A percentile compares a stretch with the other conserved stretches of the same genome.
Evolutionary conservation across 2,329 filamentous ascomycete genomes (phyloP).

Genomic region (Cercospora sp.): DNA sequence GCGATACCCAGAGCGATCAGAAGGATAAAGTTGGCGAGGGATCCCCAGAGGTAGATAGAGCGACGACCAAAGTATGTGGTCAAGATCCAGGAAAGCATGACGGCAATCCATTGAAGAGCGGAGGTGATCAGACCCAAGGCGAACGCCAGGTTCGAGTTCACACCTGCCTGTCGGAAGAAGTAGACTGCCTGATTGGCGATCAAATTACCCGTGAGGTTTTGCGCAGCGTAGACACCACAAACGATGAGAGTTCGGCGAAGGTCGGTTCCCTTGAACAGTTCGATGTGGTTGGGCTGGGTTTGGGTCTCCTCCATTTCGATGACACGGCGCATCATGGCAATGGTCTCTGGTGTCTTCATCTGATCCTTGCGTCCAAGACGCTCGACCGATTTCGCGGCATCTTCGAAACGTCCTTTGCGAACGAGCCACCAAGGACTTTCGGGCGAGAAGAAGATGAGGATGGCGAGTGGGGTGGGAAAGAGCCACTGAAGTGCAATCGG

Average conservation of each 20-base stretch:
- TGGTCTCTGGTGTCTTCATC: constrained; percentile 46
- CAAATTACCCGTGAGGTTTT: constrained; percentile 63
- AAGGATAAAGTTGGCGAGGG: constrained; percentile 54
- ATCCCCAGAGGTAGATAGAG: constrained; percentile 64
- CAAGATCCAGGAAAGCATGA: constrained; percentile 67
- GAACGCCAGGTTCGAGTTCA: constrained; percentile 57
- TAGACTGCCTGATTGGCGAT: constrained; percentile 64
- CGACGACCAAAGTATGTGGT: constrained; percentile 64
- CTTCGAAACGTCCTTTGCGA: constrained; percentile 49
- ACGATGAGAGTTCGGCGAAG: constrained; percentile 56
- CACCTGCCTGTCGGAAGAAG: constrained; percentile 64
- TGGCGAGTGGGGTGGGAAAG: constrained; percentile 57
- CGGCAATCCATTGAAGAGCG: constrained; percentile 60
- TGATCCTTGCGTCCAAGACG: constrained; percentile 52
- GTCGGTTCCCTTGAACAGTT: constrained; percentile 59
- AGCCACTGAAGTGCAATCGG: constrained; percentile 61
- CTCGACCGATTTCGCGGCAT: constrained; percentile 49
- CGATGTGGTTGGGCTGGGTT: constrained; percentile 51
- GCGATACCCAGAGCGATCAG: constrained; percentile 61
- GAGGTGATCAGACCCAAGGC: constrained; percentile 65
- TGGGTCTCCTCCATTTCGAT: constrained; percentile 55
- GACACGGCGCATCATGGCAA: constrained; percentile 61
- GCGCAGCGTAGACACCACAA: constrained; percentile 58
- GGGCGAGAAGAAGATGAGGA: constrained; percentile 54
- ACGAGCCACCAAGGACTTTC: constrained; percentile 58